Evolutionary conservation across 345 rosid species (phyloP).

Genomic region (Pugionium cornutum): DNA sequence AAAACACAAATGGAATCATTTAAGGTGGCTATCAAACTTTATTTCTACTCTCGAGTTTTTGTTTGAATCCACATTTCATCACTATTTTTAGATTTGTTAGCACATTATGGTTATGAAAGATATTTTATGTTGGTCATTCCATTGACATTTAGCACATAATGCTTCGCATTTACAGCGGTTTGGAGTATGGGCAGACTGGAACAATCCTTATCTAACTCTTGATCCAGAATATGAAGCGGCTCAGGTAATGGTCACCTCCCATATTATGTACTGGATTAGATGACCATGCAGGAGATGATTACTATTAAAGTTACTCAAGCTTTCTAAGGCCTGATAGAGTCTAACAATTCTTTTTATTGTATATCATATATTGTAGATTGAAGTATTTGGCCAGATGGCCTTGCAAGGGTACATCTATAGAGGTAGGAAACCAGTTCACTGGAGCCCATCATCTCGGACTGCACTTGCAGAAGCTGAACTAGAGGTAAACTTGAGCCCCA

Average conservation of each 20-base stretch:
- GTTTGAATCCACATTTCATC: slow-evolving; percentile 13
- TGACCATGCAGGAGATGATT: slow-evolving; percentile 14
- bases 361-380: slow-evolving; percentile 56
- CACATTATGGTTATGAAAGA: neutral
- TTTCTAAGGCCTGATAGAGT: slow-evolving; percentile 23
- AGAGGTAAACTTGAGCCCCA: slow-evolving; percentile 56
- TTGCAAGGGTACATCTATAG: slow-evolving; percentile 84
- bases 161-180: slow-evolving; percentile 62
- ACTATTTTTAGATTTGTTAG: slow-evolving; percentile 11
- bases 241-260: slow-evolving; percentile 60
- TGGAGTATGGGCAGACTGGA: slow-evolving; percentile 99
- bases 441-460: slow-evolving; percentile 97
- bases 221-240: slow-evolving; percentile 96
- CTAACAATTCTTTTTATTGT: slow-evolving; percentile 20
- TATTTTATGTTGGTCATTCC: slow-evolving; percentile 1
- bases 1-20: slow-evolving; percentile 92
- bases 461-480: slow-evolving; percentile 99
- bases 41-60: neutral
- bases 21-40: slow-evolving; percentile 55
- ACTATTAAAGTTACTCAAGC: slow-evolving; percentile 11
- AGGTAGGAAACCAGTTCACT: slow-evolving; percentile 95
- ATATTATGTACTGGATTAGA: slow-evolving; percentile 14
- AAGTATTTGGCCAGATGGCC: slow-evolving; percentile 90
- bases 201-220: slow-evolving; percentile 77
- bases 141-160: slow-evolving; percentile 12